Evolutionary conservation across 176 grass and related monocot species (phyloP).

Genomic region (Poa pratensis): DNA sequence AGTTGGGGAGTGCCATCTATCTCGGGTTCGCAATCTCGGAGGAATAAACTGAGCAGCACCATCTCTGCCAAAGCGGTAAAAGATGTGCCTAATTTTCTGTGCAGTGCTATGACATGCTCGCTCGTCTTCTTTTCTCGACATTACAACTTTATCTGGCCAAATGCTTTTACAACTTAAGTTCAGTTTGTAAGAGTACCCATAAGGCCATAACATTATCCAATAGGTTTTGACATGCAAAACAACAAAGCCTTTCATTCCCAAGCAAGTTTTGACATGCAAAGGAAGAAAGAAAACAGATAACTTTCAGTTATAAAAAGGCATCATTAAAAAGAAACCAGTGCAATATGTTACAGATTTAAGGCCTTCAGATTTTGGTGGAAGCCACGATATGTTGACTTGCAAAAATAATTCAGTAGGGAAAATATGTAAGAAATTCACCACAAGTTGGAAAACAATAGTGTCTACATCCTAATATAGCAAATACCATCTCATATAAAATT

Average conservation of each 20-base stretch:
- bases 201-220: background rate
- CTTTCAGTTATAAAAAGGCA: background rate
- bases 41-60: background rate
- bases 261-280: background rate
- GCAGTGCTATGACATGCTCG: background rate
- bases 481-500: background rate
- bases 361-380: slow-evolving; percentile 3
- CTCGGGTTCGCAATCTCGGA: background rate
- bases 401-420: background rate
- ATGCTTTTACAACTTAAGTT: background rate
- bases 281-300: background rate
- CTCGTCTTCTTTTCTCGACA: background rate
- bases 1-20: background rate
- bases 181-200: background rate
- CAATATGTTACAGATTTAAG: background rate
- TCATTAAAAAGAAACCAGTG: background rate
- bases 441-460: background rate
- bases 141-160: slow-evolving; percentile 5
- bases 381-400: background rate
- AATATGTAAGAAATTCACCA: background rate
- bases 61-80: slow-evolving; percentile 39
- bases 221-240: no score
- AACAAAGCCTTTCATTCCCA: no score
- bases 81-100: background rate
- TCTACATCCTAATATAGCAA: background rate